These are phyloP conservation scores for Purpureocillium takamizusanense DNA, from an alignment of 2,329 filamentous ascomycete genomes.

Conservation along the genomic window DNA sequence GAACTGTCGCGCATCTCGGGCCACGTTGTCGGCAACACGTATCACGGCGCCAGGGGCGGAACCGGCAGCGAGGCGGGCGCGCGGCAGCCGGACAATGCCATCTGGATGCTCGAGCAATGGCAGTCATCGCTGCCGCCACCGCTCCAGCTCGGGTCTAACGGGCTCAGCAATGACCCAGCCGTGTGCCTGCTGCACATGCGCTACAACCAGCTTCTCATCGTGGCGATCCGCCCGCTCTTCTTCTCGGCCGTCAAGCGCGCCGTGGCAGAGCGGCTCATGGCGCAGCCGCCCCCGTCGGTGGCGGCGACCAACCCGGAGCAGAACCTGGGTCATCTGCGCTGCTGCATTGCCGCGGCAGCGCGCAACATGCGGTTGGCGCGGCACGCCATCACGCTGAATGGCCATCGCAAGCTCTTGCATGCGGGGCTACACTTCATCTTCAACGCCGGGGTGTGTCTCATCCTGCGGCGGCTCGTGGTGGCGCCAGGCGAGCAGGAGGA, in stretches of 20 bases:
- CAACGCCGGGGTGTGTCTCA: conserved; percentile 38
- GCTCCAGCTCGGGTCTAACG: conserved; percentile 26
- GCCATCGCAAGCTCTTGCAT: conserved; percentile 30
- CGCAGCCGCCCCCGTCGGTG: conserved; percentile 10
- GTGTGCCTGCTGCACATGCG: conserved; percentile 38
- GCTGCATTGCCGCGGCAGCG: conserved; percentile 34
- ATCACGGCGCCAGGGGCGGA: conserved; percentile 20
- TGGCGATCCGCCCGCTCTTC: conserved; percentile 38
- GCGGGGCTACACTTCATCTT: conserved; percentile 39
- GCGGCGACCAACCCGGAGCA: conserved; percentile 11
- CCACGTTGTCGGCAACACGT: conserved; percentile 38
- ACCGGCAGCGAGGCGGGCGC: conserved; percentile 7
- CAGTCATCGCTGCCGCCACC: conserved; percentile 23
- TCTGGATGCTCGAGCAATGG: conserved; percentile 34
- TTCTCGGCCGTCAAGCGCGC: conserved; percentile 37
- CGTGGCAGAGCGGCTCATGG: conserved; percentile 30
- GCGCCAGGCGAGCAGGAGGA: conserved; percentile 11
- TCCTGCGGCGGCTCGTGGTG: conserved; percentile 33
- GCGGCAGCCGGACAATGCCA: conserved; percentile 27
- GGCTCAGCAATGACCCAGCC: conserved; percentile 29
- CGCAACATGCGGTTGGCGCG: conserved; percentile 35
- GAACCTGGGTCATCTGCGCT: conserved; percentile 20
- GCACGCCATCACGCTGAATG: conserved; percentile 25
- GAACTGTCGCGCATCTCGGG: conserved; percentile 37
- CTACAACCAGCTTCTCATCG: conserved; percentile 40